Percentiles rank a stretch among this genome's conserved stretches.
phyloP scores from a whole-genome alignment of 2,329 filamentous ascomycete genomes.

The Xylariaceae sp. region DNA sequence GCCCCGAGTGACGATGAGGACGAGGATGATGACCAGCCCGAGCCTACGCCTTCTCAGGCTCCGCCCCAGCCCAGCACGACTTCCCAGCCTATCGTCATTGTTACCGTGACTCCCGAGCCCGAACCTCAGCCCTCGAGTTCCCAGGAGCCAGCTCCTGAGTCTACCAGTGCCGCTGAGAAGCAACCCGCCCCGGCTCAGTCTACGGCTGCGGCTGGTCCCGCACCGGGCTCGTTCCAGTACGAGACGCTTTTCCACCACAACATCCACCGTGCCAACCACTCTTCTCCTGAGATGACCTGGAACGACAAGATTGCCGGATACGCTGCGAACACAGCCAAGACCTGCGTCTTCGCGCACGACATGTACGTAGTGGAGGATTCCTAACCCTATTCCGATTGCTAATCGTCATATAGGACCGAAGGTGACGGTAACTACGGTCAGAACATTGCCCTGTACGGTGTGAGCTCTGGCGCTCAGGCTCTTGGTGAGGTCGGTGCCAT shows the following conservation, averaged over 20 bases:
- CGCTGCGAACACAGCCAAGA: slow-evolving; percentile 58
- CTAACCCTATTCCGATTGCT: slow-evolving; percentile 23
- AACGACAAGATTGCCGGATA: slow-evolving; percentile 56
- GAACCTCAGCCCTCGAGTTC: slow-evolving; percentile 3
- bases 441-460: slow-evolving; percentile 70
- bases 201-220: slow-evolving; percentile 5
- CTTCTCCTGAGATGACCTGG: slow-evolving; percentile 61
- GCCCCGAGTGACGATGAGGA: no score
- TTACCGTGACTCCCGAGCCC: slow-evolving; percentile 22
- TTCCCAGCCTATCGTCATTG: slow-evolving; percentile 14
- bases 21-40: neutral
- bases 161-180: slow-evolving; percentile 5
- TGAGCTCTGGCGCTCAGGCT: slow-evolving; percentile 34
- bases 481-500: slow-evolving; percentile 53
- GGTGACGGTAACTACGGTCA: slow-evolving; percentile 72
- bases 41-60: neutral
- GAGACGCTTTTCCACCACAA: slow-evolving; percentile 72
- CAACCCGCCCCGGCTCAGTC: neutral
- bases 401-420: slow-evolving; percentile 41
- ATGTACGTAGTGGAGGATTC: slow-evolving; percentile 51
- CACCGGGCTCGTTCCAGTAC: slow-evolving; percentile 31
- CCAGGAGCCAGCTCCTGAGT: slow-evolving; percentile 1
- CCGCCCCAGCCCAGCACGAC: neutral
- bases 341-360: slow-evolving; percentile 70
- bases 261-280: slow-evolving; percentile 78